These are phyloP conservation scores for Phytophthora hibernalis DNA, from an alignment of 352 stramenopile genomes.

Conservation along the genomic window DNA sequence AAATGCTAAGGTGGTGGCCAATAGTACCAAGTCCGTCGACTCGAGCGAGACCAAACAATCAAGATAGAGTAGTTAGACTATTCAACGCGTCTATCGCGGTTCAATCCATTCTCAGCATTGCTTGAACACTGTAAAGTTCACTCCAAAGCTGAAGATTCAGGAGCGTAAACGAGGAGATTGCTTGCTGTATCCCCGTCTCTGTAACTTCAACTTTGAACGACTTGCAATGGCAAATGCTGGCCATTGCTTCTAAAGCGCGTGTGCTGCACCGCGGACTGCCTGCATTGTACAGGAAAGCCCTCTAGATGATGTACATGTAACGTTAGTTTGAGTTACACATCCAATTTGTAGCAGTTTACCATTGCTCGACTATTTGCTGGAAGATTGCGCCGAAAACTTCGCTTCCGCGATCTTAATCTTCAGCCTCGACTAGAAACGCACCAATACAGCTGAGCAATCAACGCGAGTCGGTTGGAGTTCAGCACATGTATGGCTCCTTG, in stretches of 20 bases:
- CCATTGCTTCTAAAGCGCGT: not conserved
- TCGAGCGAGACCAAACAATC: slow-evolving; percentile 1
- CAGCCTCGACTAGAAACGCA: not conserved
- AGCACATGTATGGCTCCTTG: no score
- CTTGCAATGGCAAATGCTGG: not conserved
- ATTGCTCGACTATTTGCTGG: not conserved
- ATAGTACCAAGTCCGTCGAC: slow-evolving; percentile 2
- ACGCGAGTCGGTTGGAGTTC: slow-evolving; percentile 3
- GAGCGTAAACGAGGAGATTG: slow-evolving; percentile 12
- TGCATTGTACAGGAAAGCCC: not conserved
- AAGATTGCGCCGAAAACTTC: not conserved
- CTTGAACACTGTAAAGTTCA: no score
- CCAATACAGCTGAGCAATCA: not conserved
- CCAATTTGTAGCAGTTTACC: no score
- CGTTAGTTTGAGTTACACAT: no score
- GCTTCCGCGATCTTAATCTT: not conserved
- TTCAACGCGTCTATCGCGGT: slow-evolving; percentile 2
- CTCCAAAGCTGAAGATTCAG: slow-evolving; percentile 4
- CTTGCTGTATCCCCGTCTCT: not conserved
- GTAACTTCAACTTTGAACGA: slow-evolving; percentile 27
- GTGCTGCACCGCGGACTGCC: not conserved
- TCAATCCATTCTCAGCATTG: slow-evolving; percentile 1
- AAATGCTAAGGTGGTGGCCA: not conserved
- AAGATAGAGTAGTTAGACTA: slow-evolving; percentile 17
- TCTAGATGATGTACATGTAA: not conserved